Conservation (phyloP, 352 stramenopile species). For the Phytophthora hibernalis region DNA sequence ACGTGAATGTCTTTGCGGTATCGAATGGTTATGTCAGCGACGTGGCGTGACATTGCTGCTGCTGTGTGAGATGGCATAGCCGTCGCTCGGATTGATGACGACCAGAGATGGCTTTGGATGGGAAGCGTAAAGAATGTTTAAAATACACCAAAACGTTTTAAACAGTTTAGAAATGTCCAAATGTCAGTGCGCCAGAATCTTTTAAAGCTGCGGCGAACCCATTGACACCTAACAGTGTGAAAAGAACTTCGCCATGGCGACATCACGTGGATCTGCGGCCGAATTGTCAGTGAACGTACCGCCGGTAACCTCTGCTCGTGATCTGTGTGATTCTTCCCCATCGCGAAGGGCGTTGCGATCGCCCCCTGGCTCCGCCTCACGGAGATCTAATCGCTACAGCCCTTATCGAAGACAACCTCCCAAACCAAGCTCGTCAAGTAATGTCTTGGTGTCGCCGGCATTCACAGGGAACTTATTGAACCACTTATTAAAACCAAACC, state of each 20-base stretch:
- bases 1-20: too few relatives aligned
- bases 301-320: not conserved
- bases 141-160: not conserved
- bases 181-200: not conserved
- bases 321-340: not conserved
- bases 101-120: not conserved
- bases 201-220: not conserved
- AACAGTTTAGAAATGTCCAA: not conserved
- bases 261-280: not conserved
- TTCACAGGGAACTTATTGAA: conserved; percentile 5
- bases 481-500: conserved; percentile 4
- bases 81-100: too few relatives aligned
- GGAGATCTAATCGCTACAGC: not conserved
- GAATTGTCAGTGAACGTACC: not conserved
- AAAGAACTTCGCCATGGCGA: not conserved
- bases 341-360: not conserved
- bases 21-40: too few relatives aligned
- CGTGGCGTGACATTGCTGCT: too few relatives aligned
- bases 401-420: not conserved
- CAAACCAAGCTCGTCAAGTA: not conserved
- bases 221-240: not conserved
- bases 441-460: not conserved
- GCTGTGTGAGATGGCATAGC: too few relatives aligned
- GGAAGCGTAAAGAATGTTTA: not conserved
- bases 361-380: not conserved